Percentiles rank a stretch among this genome's conserved stretches.
These are phyloP conservation scores for Collybiopsis luxurians DNA, from an alignment of 768 basidiomycete species.

Conservation along the genomic window DNA sequence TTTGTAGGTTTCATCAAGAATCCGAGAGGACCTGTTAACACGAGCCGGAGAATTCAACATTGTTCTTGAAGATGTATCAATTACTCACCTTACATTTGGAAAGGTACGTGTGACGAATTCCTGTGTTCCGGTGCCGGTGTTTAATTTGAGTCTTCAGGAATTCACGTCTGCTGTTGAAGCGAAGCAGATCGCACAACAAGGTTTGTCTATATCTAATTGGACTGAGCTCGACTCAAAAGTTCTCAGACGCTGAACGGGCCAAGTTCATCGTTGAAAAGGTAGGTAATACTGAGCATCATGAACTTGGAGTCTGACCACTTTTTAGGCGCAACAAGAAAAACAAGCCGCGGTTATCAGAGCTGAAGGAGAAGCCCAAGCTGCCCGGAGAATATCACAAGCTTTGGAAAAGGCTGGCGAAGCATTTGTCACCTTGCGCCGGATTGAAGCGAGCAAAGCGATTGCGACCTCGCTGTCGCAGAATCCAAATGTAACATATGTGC, in stretches of 20 bases:
- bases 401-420: conserved; percentile 94
- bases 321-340: conserved; percentile 95
- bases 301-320: conserved; percentile 7
- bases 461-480: conserved; percentile 78
- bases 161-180: conserved; percentile 99
- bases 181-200: conserved; percentile 99
- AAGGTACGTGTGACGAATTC: conserved; percentile 47
- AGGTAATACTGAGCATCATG: conserved; percentile 12
- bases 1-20: conserved; percentile 79
- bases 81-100: conserved; percentile 87
- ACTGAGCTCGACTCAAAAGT: neutral
- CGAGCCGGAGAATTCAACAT: conserved; percentile 97
- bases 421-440: conserved; percentile 91
- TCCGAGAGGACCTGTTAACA: conserved; percentile 87
- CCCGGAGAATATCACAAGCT: conserved; percentile 86
- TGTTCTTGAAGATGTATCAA: conserved; percentile 94
- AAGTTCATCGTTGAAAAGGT: conserved; percentile 99
- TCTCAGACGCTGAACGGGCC: conserved; percentile 91
- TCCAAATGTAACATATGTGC: conserved; percentile 88
- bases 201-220: conserved; percentile 33
- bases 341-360: conserved; percentile 98
- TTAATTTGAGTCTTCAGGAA: conserved; percentile 48
- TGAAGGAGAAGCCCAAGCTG: conserved; percentile 98
- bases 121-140: conserved; percentile 5
- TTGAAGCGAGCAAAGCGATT: conserved; percentile 98